A percentile compares a stretch with the other conserved stretches of the same genome.
phyloP scores from a whole-genome alignment of 176 grass and related monocot genomes.

The Areca catechu region DNA sequence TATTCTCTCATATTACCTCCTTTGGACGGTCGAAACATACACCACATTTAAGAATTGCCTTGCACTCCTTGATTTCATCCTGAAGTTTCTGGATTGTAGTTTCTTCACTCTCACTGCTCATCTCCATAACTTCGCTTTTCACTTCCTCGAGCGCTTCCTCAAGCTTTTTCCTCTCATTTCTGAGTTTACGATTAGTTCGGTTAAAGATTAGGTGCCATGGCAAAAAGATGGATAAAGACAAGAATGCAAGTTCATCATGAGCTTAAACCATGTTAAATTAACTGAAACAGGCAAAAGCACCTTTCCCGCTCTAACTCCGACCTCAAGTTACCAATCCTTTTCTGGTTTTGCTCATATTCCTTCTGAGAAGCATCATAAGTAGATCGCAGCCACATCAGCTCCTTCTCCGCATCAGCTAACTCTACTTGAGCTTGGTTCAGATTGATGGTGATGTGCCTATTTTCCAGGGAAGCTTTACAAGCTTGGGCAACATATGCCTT shows the following conservation, averaged over 20 bases:
- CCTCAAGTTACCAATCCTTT: conserved; percentile 69
- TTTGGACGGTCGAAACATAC: conserved; percentile 96
- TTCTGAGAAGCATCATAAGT: conserved; percentile 57
- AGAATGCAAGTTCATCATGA: conserved; percentile 5
- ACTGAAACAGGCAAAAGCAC: conserved; percentile 34
- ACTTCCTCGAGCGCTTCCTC: conserved; percentile 76
- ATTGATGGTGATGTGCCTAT: conserved; percentile 53
- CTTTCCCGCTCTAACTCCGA: conserved; percentile 71
- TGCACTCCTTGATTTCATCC: conserved; percentile 94
- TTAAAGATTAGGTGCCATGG: neutral
- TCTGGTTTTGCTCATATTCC: conserved; percentile 73
- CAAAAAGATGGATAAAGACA: neutral
- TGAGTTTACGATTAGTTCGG: conserved; percentile 31
- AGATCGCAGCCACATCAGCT: conserved; percentile 73
- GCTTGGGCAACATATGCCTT: conserved; percentile 62
- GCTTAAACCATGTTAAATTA: neutral
- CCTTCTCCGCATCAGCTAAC: conserved; percentile 68
- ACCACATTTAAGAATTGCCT: conserved; percentile 91
- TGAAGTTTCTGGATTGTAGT: conserved; percentile 76
- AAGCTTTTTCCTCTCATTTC: conserved; percentile 72
- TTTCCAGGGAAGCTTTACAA: conserved; percentile 67
- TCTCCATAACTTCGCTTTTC: conserved; percentile 73
- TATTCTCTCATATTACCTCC: conserved; percentile 45
- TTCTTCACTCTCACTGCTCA: conserved; percentile 74
- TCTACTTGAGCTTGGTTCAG: conserved; percentile 56